Evolutionary conservation across 352 stramenopile species (phyloP).

Genomic region (Pythium dissotocum): DNA sequence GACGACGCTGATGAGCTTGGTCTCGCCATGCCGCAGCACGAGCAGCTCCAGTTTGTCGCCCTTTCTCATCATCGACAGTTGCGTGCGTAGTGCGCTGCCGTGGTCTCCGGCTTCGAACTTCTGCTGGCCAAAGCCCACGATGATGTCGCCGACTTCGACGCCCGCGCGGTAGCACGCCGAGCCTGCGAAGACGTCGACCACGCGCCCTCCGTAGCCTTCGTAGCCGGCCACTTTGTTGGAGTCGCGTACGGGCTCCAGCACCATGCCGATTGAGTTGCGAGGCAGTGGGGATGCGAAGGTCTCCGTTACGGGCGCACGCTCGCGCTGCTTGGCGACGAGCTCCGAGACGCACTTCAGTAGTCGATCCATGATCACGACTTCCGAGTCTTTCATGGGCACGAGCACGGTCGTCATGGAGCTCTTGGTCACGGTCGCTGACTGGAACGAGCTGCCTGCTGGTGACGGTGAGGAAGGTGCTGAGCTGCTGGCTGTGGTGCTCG

Average conservation of each 20-base stretch:
- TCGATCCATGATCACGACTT: conserved; percentile 30
- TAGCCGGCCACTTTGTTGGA: conserved; percentile 34
- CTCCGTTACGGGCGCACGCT: conserved; percentile 36
- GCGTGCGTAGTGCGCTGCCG: conserved; percentile 48
- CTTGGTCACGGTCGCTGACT: conserved; percentile 34
- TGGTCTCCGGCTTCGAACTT: conserved; percentile 51
- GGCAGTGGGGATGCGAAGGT: conserved; percentile 43
- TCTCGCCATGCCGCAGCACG: conserved; percentile 40
- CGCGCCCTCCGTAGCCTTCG: conserved; percentile 44
- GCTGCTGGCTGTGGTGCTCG: conserved; percentile 14
- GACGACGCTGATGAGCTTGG: conserved; percentile 45
- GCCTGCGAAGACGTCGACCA: conserved; percentile 53
- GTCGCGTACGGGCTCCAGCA: conserved; percentile 48
- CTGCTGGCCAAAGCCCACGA: conserved; percentile 51
- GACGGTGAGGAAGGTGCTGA: conserved; percentile 17
- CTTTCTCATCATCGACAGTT: conserved; percentile 58
- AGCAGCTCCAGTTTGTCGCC: conserved; percentile 49
- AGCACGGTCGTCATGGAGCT: conserved; percentile 56
- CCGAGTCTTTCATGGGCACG: conserved; percentile 42
- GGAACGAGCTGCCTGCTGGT: background rate
- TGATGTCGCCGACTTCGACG: conserved; percentile 49
- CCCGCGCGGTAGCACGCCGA: conserved; percentile 51
- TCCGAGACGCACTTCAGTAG: conserved; percentile 45
- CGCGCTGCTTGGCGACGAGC: conserved; percentile 43
- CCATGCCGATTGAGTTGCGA: conserved; percentile 50